Percentiles rank a stretch among this genome's conserved stretches.
These are phyloP conservation scores for Noccaea caerulescens DNA, from an alignment of 345 rosid species.

Conservation along the genomic window DNA sequence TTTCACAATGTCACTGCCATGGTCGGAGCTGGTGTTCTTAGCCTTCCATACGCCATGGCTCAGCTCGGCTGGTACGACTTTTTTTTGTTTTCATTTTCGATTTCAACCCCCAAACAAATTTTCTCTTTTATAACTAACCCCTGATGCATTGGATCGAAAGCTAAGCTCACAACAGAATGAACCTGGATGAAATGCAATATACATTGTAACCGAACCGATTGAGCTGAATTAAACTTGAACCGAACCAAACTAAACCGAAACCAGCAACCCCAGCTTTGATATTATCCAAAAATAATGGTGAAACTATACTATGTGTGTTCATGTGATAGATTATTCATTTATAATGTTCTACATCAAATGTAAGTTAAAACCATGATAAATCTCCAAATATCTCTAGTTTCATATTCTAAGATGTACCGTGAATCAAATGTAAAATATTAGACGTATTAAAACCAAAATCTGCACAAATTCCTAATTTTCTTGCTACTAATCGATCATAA, in stretches of 20 bases:
- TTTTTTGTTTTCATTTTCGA: neutral
- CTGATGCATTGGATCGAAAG: neutral
- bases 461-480: neutral
- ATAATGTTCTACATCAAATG: neutral
- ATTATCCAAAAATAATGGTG: neutral
- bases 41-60: slow-evolving; percentile 81
- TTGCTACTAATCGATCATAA: neutral
- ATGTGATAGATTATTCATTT: neutral
- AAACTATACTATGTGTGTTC: neutral
- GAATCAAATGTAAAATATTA: too few relatives aligned
- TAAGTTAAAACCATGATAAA: neutral
- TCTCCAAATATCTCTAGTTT: neutral
- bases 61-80: slow-evolving; percentile 69
- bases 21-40: slow-evolving; percentile 87
- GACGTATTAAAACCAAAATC: too few relatives aligned
- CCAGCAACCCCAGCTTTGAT: neutral
- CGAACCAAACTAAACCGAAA: neutral
- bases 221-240: neutral
- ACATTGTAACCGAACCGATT: neutral
- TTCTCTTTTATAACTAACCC: neutral
- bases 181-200: neutral
- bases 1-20: slow-evolving; percentile 91
- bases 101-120: neutral
- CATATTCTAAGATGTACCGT: too few relatives aligned
- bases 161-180: neutral